Base-by-base conservation (phyloP, 169 alveolate genomes). In the Cryptosporidium meleagridis region DNA sequence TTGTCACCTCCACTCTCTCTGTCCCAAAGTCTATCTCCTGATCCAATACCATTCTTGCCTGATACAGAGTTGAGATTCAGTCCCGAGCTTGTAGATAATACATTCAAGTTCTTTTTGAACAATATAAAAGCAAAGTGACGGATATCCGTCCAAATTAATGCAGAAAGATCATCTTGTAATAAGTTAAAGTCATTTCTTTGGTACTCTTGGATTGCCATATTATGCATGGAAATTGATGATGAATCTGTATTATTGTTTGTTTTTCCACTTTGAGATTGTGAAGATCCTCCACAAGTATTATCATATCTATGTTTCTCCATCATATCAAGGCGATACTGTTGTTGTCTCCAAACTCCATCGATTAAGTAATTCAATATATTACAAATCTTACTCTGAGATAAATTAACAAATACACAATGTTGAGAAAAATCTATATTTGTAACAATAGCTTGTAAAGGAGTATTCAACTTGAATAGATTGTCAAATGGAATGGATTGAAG, bases 331-430 rank as follows among this genome's bases (percentile, higher is more conserved):
- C 75, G 65, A 23, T 37, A 61, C 53, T 80, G 80, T 48, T 80
- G 89, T 18, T 65, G 73, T 80, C 89, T 80, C 89, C 89, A 80
- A 1, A 80, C 37, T 26, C 55, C 55, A 39, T 80, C 89, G 12
- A 80, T 41, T 44, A 65, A 21, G 68, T 62, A 80, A 48, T 80
- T 80, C 23, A 80, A 44, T 5, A 44, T 80, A 39, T 41, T 65
- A 45, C 89, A 80, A 4, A 80, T 35, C 44, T 80, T 80, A n/a
- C 69, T 58, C 26, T 80, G 89, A 21, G 89, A 80, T 48, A 80
- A 10, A 16, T 51, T 14, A 14, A 80, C 89, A 29, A 62, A 80
- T n/a, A 80, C 51, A 44, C 89, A 80, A 59, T 80, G 72, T 37
- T 80, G 89, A 26, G 59, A 41, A 48, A 62, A 65, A 18, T 80